Evolutionary conservation across 805 yeast species (phyloP).

Genomic region (Kluyveromyces lactis): DNA sequence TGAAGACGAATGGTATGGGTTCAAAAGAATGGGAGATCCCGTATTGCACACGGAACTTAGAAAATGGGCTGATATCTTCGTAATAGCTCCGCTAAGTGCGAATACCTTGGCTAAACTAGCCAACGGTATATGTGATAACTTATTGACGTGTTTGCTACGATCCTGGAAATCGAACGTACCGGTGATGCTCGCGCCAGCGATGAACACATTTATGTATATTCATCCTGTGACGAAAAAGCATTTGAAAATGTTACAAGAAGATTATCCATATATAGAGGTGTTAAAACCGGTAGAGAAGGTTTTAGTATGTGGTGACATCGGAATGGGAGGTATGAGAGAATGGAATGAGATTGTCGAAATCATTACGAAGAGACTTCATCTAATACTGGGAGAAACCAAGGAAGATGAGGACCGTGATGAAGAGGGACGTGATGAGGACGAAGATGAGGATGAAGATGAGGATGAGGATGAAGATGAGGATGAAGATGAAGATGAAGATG

Average conservation of each 20-base stretch:
- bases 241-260: constrained; percentile 51
- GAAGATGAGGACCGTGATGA: constrained; percentile 25
- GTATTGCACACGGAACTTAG: constrained; percentile 70
- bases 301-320: constrained; percentile 73
- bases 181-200: constrained; percentile 70
- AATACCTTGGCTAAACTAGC: constrained; percentile 70
- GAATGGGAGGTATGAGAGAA: constrained; percentile 90
- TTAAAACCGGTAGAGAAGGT: constrained; percentile 78
- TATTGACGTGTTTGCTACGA: constrained; percentile 63
- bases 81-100: constrained; percentile 73
- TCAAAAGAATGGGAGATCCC: constrained; percentile 55
- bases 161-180: constrained; percentile 76
- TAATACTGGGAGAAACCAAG: constrained; percentile 23
- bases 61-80: constrained; percentile 76
- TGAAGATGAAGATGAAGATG: constrained; percentile 34
- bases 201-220: constrained; percentile 79
- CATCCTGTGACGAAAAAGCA: constrained; percentile 74
- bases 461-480: constrained; percentile 42
- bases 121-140: constrained; percentile 69
- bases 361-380: constrained; percentile 31
- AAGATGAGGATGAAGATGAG: constrained; percentile 34
- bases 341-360: constrained; percentile 75
- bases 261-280: constrained; percentile 66
- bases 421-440: constrained; percentile 16
- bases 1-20: constrained; percentile 64